Conservation (phyloP, 2,329 filamentous ascomycete species). For the Hirsutella thompsonii region DNA sequence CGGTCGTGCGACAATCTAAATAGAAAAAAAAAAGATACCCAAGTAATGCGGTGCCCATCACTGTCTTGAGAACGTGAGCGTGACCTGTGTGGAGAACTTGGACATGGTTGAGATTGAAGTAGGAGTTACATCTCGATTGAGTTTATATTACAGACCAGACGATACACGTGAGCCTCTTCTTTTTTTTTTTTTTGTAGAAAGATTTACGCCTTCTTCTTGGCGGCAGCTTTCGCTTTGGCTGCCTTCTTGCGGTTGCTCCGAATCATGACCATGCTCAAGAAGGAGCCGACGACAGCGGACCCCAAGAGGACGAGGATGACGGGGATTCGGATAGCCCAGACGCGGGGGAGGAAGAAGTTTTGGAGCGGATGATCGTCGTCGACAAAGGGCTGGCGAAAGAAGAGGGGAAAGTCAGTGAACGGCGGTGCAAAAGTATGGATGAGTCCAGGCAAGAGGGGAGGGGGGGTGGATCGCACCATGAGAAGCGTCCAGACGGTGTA, state of each 20-base stretch:
- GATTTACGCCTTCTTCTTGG: slow-evolving; percentile 81
- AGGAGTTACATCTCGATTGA: no score
- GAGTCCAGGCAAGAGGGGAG: no score
- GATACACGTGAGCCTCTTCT: slow-evolving; percentile 5
- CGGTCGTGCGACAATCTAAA: slow-evolving; percentile 11
- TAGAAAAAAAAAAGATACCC: slow-evolving; percentile 23
- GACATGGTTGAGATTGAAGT: no score
- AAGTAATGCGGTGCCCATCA: not conserved
- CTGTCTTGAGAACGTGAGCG: no score
- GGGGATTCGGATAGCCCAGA: slow-evolving; percentile 97
- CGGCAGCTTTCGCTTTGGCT: slow-evolving; percentile 74
- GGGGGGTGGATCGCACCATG: slow-evolving; percentile 52
- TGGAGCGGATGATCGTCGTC: slow-evolving; percentile 89
- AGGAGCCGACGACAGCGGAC: slow-evolving; percentile 87
- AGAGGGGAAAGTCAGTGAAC: no score
- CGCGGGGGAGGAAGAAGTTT: slow-evolving; percentile 87
- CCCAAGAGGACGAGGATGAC: slow-evolving; percentile 90
- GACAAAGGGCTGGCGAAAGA: slow-evolving; percentile 71
- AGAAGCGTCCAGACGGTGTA: slow-evolving; percentile 96
- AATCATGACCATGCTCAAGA: slow-evolving; percentile 96
- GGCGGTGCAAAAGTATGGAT: no score
- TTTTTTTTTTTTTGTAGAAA: no score
- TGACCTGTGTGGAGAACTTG: no score
- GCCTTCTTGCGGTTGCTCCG: slow-evolving; percentile 97
- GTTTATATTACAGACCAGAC: slow-evolving; percentile 4